phyloP scores from a whole-genome alignment of 176 grass and related monocot genomes.

The Metroxylon sagu region DNA sequence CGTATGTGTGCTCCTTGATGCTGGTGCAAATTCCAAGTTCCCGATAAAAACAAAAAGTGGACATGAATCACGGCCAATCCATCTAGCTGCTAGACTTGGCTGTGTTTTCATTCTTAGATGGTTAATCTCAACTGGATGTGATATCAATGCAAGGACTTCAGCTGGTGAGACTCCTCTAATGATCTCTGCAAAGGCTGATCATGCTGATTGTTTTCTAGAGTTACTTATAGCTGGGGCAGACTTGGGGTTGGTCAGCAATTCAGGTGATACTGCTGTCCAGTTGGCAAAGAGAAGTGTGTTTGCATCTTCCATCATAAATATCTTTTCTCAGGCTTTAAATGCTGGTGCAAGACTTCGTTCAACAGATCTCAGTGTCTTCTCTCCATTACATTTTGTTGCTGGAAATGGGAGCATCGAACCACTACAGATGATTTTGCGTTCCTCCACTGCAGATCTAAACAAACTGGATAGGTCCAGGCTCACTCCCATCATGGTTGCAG shows the following conservation, averaged over 20 bases:
- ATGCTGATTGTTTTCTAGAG: conserved; percentile 45
- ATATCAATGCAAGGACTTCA: conserved; percentile 35
- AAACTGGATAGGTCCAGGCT: conserved; percentile 42
- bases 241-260: conserved; percentile 30
- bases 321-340: conserved; percentile 34
- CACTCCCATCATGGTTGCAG: conserved; percentile 46
- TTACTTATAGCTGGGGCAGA: conserved; percentile 45
- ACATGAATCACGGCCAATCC: conserved; percentile 36
- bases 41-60: conserved; percentile 26
- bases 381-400: conserved; percentile 45
- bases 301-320: conserved; percentile 27
- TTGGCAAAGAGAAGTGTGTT: conserved; percentile 36
- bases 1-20: conserved; percentile 32
- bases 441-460: conserved; percentile 36
- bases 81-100: conserved; percentile 47
- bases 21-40: conserved; percentile 49
- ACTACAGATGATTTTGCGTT: conserved; percentile 48
- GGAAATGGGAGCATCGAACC: conserved; percentile 29
- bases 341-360: conserved; percentile 25
- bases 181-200: conserved; percentile 33
- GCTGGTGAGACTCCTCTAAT: conserved; percentile 52
- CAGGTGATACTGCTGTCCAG: conserved; percentile 31
- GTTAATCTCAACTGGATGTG: conserved; percentile 27
- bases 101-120: conserved; percentile 26
- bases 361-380: conserved; percentile 35